These are phyloP conservation scores for Candida sanyiensis DNA, from an alignment of 805 yeast species.

Conservation along the genomic window DNA sequence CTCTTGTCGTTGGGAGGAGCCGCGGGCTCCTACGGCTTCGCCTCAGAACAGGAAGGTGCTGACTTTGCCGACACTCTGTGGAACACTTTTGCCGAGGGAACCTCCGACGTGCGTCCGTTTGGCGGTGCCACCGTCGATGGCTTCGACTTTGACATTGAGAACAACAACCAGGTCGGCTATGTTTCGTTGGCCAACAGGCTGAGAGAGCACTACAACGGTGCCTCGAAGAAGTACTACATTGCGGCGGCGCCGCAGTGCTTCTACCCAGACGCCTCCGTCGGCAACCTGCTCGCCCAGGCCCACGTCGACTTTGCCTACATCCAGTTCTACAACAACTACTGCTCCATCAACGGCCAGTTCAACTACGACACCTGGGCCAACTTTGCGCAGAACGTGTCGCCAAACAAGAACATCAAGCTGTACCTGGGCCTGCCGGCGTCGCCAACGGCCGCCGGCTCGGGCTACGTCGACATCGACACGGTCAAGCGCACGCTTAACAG, in stretches of 20 bases:
- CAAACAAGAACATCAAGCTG: constrained; percentile 63
- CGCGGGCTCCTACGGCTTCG: constrained; percentile 77
- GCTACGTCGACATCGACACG: constrained; percentile 42
- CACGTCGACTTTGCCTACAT: constrained; percentile 76
- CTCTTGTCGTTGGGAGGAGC: constrained; percentile 76
- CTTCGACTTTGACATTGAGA: constrained; percentile 88
- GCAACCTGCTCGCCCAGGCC: constrained; percentile 51
- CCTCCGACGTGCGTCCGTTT: constrained; percentile 55
- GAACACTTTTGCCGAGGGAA: constrained; percentile 59
- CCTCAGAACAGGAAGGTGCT: constrained; percentile 72
- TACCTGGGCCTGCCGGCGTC: constrained; percentile 75
- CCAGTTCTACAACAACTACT: constrained; percentile 86
- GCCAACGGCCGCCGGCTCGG: constrained; percentile 52
- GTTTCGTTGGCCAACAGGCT: constrained; percentile 51
- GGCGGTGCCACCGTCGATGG: constrained; percentile 79
- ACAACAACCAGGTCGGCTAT: constrained; percentile 55
- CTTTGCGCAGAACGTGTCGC: constrained; percentile 52
- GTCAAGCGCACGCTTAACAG: constrained; percentile 53
- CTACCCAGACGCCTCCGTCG: constrained; percentile 70
- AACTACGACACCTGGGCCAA: constrained; percentile 70
- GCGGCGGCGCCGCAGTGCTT: constrained; percentile 94
- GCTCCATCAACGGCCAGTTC: constrained; percentile 51
- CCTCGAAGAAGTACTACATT: constrained; percentile 60
- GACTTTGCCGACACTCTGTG: constrained; percentile 54
- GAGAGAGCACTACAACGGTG: constrained; percentile 46